Evolutionary conservation across 495 filamentous ascomycete species (phyloP), one percentile per base, ranked within the genome.

Genomic region (Xylaria scruposa): DNA sequence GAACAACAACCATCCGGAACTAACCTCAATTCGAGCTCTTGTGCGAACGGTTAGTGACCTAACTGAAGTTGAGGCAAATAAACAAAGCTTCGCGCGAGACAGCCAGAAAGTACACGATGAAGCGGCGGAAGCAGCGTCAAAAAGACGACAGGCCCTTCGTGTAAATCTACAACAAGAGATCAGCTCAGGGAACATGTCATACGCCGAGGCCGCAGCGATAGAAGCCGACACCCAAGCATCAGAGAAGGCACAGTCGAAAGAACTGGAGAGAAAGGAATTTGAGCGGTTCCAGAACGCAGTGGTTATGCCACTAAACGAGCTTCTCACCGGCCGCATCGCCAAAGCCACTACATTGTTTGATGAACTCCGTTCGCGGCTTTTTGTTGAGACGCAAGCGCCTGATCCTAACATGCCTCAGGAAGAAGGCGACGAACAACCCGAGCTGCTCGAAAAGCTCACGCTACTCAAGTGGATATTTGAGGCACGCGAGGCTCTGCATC

Each of bases 381-480:
- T 91, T 70, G 89, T 90, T 69, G 91, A 94, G 72, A 91, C 90
- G 0, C 91, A 90, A 72, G 84, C 88, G 42, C 87, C 87, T 15
- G 89, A 90, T 67, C 94, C 94, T 3, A 94, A 96, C 74, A 87
- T 91, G 68, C 91, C 93, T 0, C 95, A 97, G 75, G 94, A 97
- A 80, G 95, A 97, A 80, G 95, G 95, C 67, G 95, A 98, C 75
- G 95, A 97, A 78, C 92, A 95, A 77, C 94, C 96, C 0, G 97
- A 98, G 82, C 85, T 98, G 0, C 85, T 98, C 2, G 96, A 99
- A 81, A 96, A 96, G 73, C 86, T 99, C 4, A 98, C 96, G 0
- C 89, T 97, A 33, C 85, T 98, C 12, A 99, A 99, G 77, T 99
- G 96, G 96, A 91, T 98, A 36, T 98, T 97, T 75, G 96, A 99